Base-by-base conservation (phyloP, 2,329 filamentous ascomycete genomes). In the Whalleya microplaca region DNA sequence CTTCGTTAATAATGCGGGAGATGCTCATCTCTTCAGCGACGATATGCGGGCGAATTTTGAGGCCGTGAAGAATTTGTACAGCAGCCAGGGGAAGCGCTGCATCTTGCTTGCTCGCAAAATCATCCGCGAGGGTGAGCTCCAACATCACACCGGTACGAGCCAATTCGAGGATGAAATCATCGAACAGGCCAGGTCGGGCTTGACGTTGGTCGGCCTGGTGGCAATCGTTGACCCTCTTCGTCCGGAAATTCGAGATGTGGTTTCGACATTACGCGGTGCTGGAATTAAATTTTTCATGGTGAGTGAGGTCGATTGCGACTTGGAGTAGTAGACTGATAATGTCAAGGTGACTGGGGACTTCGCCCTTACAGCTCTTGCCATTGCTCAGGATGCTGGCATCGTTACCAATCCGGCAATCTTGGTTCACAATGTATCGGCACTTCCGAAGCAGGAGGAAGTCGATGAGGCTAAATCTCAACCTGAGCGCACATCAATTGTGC, bases 281-380 rank as follows among this genome's bases (percentile, higher is more conserved):
- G 87, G 88, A 1, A 88, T 93, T 51, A 79, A 86, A n/a, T 85
- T 92, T 27, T 88, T 90, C 71, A 93, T 93, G 89, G 89, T 84
- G 63, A 65, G 67, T 43, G 4, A 18, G 10, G 2, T 5, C 14
- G 0, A 37, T 14, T 16, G 45, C 1, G 14, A 3, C 50, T 21
- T 19, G 2, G 14, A 10, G 32, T 44, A 20, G 18, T 19, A 42
- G 16, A 40, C 50, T 56, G 18, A 51, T 18, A 40, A 51, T 49
- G 16, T 62, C 14, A 42, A 82, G 81, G 81, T 92, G 0, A 93
- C 90, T 1, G 89, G 90, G 9, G 90, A 93, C 67, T 92, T 90
- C 69, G 86, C 87, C 21, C 79, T 92, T 16, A 93, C 90, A 0
- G 89, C 90, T 0, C 80, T 85, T 59, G 87, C 89, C 1, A 92